phyloP scores from a whole-genome alignment of 2,329 filamentous ascomycete genomes.

The Zelopaecilomyces penicillatus region DNA sequence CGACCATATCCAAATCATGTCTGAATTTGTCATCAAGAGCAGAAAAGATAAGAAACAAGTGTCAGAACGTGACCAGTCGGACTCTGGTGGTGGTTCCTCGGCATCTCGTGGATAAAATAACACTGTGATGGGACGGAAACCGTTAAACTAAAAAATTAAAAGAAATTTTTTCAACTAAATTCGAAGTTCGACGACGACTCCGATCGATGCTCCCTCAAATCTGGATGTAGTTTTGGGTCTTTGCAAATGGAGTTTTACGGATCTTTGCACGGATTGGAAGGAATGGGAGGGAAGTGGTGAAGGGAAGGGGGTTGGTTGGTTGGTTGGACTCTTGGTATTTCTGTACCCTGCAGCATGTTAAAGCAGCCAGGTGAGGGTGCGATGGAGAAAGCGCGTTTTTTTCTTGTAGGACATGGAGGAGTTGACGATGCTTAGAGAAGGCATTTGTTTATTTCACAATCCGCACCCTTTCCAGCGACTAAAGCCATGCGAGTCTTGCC shows the following conservation, averaged over 20 bases:
- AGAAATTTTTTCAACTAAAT: not conserved
- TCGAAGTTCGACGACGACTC: not conserved
- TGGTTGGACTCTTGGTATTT: too few relatives aligned
- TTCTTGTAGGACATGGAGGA: too few relatives aligned
- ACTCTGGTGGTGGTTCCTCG: constrained; percentile 41
- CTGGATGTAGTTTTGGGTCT: constrained; percentile 34
- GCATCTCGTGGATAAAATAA: constrained; percentile 20
- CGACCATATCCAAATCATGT: constrained; percentile 83
- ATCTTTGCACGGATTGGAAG: constrained; percentile 12
- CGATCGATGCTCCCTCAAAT: constrained; percentile 15
- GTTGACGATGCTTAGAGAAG: too few relatives aligned
- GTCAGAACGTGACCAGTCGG: constrained; percentile 50
- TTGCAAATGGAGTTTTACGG: constrained; percentile 31
- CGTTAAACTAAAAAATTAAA: not conserved
- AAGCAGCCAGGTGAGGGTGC: too few relatives aligned
- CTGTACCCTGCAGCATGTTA: too few relatives aligned
- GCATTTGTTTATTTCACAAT: too few relatives aligned
- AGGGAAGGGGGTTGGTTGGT: too few relatives aligned
- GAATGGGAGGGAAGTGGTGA: too few relatives aligned
- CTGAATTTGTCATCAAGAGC: constrained; percentile 81
- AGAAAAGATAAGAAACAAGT: constrained; percentile 71
- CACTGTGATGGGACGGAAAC: constrained; percentile 6
- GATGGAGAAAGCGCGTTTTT: too few relatives aligned
- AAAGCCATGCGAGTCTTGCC: too few relatives aligned
- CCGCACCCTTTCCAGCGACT: too few relatives aligned